Evolutionary conservation across 345 rosid species (phyloP).

Genomic region (Corchorus capsularis): DNA sequence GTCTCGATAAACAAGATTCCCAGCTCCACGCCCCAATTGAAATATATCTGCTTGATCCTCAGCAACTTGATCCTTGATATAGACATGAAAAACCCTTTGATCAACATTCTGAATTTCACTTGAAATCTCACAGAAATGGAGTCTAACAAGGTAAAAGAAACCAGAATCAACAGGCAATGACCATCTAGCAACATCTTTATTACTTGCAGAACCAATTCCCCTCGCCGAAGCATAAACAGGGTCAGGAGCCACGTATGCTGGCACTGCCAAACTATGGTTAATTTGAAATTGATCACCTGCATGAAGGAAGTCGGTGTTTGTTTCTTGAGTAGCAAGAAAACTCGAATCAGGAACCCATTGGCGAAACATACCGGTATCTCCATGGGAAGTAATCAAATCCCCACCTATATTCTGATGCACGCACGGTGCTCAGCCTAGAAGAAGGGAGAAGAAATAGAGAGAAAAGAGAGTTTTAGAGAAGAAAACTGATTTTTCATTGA

Average conservation of each 20-base stretch:
- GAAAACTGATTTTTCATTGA: too few relatives aligned
- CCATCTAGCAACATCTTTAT: conserved; percentile 64
- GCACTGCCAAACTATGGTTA: conserved; percentile 14
- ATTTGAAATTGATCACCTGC: conserved; percentile 35
- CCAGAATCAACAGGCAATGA: conserved; percentile 60
- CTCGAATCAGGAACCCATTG: conserved; percentile 69
- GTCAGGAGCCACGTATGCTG: conserved; percentile 43
- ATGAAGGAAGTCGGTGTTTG: too few relatives aligned
- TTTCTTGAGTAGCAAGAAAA: conserved; percentile 31
- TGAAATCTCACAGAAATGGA: conserved; percentile 77
- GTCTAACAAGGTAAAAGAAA: conserved; percentile 63
- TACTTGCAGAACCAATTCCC: conserved; percentile 26
- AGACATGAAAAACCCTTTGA: conserved; percentile 63
- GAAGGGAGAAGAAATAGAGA: too few relatives aligned
- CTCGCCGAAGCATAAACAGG: conserved; percentile 65
- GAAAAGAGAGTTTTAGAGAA: too few relatives aligned
- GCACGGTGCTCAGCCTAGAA: too few relatives aligned
- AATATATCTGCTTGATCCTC: conserved; percentile 32
- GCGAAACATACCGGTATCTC: conserved; percentile 54
- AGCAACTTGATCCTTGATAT: conserved; percentile 61
- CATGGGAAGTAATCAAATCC: conserved; percentile 46
- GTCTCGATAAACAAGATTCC: conserved; percentile 34
- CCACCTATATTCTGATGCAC: conserved; percentile 83
- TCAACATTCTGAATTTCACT: conserved; percentile 29
- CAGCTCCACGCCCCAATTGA: conserved; percentile 24